These are phyloP conservation scores for Fusarium circinatum DNA, from an alignment of 2,329 filamentous ascomycete genomes.

Conservation along the genomic window DNA sequence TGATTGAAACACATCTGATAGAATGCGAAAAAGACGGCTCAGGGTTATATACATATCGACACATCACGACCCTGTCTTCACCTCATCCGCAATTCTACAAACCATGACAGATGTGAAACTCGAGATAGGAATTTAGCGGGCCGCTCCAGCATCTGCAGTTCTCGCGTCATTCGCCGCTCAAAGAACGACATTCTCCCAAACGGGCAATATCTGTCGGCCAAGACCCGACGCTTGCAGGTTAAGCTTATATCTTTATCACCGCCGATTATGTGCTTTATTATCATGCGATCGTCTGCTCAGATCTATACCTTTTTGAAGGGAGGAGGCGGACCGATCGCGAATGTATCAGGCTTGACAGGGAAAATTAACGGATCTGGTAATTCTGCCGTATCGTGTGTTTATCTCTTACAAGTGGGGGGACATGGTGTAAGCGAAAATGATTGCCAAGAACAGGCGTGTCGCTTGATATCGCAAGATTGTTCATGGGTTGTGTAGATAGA, in stretches of 20 bases:
- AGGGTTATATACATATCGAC: constrained; percentile 24
- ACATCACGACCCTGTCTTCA: constrained; percentile 7
- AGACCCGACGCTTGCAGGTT: constrained; percentile 20
- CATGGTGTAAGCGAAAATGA: not conserved
- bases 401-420: not conserved
- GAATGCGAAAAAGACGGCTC: not conserved
- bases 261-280: not conserved
- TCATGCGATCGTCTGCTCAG: not conserved
- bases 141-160: constrained; percentile 3
- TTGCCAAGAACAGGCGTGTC: not conserved
- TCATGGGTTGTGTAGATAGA: not conserved
- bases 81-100: not conserved
- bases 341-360: not conserved
- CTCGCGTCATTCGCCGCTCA: constrained; percentile 38
- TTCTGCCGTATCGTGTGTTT: not conserved
- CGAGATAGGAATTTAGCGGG: constrained; percentile 31
- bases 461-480: not conserved
- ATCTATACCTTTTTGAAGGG: not conserved
- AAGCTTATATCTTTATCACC: constrained; percentile 22
- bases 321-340: not conserved
- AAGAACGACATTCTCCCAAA: constrained; percentile 38
- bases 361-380: not conserved
- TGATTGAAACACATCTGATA: not conserved
- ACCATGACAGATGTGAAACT: constrained; percentile 11
- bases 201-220: constrained; percentile 31